Evolutionary conservation across 2,329 filamentous ascomycete genomes (phyloP), one percentile per base, ranked within the genome.

Genomic region (Dothideomycetes sp.): DNA sequence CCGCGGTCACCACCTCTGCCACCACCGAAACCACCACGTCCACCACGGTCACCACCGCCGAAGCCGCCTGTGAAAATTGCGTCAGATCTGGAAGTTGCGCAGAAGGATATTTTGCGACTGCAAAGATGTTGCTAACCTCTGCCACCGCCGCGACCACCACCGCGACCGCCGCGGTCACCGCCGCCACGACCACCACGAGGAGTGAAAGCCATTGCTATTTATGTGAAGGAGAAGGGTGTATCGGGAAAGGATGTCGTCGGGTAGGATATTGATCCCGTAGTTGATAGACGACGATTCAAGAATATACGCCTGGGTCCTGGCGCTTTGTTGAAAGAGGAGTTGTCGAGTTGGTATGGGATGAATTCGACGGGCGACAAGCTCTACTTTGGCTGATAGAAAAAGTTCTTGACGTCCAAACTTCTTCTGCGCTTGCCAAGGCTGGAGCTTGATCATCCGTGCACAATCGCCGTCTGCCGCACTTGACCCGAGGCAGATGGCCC

Each of bases 201-300:
- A 49, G 64, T 65, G 52, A 66, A 68, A 41, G 63, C 61, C 64
- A 68, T 68, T 43, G 16, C 27, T 38, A 11, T 5, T 18, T 39
- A 29, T 38, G 10, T 27, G 22, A 27, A n/a, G n/a, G n/a, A n/a
- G n/a, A n/a, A n/a, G n/a, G n/a, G n/a, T n/a, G n/a, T n/a, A n/a
- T n/a, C n/a, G n/a, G n/a, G n/a, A n/a, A n/a, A n/a, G n/a, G n/a
- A n/a, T n/a, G n/a, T n/a, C n/a, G n/a, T n/a, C n/a, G n/a, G n/a
- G n/a, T n/a, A n/a, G n/a, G n/a, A n/a, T n/a, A n/a, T n/a, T n/a
- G n/a, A n/a, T n/a, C n/a, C n/a, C n/a, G n/a, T n/a, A n/a, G n/a
- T n/a, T n/a, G n/a, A n/a, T n/a, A n/a, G n/a, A n/a, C n/a, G 22
- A 27, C 22, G 7, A 12, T 27, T 27, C 7, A 7, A 7, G 22